phyloP scores from a whole-genome alignment of 2,329 filamentous ascomycete genomes.

The Claviceps purpurea region DNA sequence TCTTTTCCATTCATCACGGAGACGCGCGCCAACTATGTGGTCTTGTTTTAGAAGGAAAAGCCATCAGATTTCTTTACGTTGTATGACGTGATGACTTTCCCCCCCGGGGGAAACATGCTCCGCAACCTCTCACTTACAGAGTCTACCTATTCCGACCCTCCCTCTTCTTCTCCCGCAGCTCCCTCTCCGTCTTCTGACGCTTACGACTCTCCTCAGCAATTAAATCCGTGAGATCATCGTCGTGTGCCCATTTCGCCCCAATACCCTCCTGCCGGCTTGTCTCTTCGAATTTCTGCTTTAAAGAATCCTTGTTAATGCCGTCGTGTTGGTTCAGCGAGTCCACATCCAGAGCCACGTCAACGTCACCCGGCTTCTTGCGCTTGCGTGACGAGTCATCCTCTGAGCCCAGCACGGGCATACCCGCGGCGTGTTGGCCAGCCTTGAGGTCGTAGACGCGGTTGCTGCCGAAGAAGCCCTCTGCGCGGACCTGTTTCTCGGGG shows the following conservation, averaged over 20 bases:
- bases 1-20: too few species aligned
- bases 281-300: conserved; percentile 69
- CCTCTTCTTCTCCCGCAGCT: conserved; percentile 55
- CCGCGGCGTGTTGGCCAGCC: conserved; percentile 26
- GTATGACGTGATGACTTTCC: too few species aligned
- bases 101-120: too few species aligned
- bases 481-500: conserved; percentile 71
- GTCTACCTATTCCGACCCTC: conserved; percentile 34
- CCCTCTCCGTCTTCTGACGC: conserved; percentile 75
- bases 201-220: conserved; percentile 89
- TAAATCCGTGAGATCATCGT: conserved; percentile 90
- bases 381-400: conserved; percentile 65
- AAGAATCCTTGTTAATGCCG: conserved; percentile 71
- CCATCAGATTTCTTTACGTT: too few species aligned
- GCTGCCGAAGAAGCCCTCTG: conserved; percentile 90
- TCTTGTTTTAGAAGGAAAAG: too few species aligned
- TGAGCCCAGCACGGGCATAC: conserved; percentile 67
- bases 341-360: conserved; percentile 83
- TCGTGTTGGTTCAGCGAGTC: conserved; percentile 65
- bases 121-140: too few species aligned
- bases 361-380: conserved; percentile 90
- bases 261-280: conserved; percentile 51
- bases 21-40: too few species aligned
- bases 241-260: conserved; percentile 56
- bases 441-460: conserved; percentile 87